phyloP scores from a whole-genome alignment of 306 rosid species.

The Citrullus amarus region DNA sequence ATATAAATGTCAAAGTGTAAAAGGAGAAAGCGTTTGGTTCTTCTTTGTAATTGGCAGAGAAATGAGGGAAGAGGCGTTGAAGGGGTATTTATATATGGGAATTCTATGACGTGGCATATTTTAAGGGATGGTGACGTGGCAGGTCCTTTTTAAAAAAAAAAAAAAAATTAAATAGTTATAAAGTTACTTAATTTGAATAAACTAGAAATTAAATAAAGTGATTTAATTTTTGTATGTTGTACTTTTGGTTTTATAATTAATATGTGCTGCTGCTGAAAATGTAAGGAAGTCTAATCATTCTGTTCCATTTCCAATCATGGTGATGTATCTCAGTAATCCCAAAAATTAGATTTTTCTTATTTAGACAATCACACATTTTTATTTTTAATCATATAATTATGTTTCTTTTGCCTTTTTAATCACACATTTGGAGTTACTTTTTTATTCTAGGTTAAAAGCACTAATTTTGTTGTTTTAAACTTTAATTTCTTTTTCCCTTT shows the following conservation, averaged over 20 bases:
- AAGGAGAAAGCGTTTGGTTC: neutral
- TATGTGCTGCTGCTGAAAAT: neutral
- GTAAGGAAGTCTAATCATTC: neutral
- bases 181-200: neutral
- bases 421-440: neutral
- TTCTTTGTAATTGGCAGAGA: conserved; percentile 5
- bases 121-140: neutral
- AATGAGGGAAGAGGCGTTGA: neutral
- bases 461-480: too few species aligned
- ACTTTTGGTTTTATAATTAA: neutral
- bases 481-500: too few species aligned
- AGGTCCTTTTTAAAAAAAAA: neutral
- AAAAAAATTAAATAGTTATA: neutral
- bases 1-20: neutral
- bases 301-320: neutral
- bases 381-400: neutral
- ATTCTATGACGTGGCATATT: neutral
- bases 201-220: neutral
- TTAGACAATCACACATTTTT: neutral
- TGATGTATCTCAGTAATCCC: neutral
- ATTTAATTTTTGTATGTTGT: neutral
- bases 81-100: neutral
- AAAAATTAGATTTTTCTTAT: neutral
- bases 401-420: neutral
- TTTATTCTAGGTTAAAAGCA: neutral